Evolutionary conservation across 805 yeast species (phyloP).

Genomic region (Ogataea pignaliae): DNA sequence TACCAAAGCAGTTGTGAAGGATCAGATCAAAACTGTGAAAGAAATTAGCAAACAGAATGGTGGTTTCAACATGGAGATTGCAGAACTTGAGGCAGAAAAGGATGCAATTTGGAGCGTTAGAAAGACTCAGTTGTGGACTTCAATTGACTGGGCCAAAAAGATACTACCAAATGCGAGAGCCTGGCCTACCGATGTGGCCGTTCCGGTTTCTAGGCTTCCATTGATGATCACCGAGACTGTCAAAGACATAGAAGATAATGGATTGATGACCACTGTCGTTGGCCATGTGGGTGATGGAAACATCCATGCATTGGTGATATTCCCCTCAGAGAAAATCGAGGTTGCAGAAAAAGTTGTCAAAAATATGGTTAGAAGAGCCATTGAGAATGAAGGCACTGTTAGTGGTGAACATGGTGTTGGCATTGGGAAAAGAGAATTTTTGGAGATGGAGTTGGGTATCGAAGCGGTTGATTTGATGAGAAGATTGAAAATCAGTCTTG

Average conservation of each 20-base stretch:
- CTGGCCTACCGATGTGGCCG: conserved; percentile 81
- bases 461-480: conserved; percentile 69
- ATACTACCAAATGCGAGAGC: conserved; percentile 39
- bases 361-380: conserved; percentile 59
- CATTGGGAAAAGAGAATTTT: conserved; percentile 63
- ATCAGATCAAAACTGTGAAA: conserved; percentile 42
- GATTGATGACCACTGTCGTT: conserved; percentile 51
- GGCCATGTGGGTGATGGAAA: conserved; percentile 85
- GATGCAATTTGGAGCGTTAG: conserved; percentile 70
- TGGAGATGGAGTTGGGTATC: conserved; percentile 59
- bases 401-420: conserved; percentile 88
- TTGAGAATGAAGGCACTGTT: conserved; percentile 71
- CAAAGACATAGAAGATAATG: conserved; percentile 49
- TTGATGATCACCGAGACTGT: conserved; percentile 59
- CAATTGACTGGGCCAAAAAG: conserved; percentile 58
- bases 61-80: conserved; percentile 54
- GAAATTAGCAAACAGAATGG: conserved; percentile 48
- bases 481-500: conserved; percentile 61
- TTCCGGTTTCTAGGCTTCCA: conserved; percentile 67
- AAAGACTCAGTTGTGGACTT: conserved; percentile 63
- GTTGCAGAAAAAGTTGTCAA: conserved; percentile 48
- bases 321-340: conserved; percentile 44
- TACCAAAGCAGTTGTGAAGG: conserved; percentile 33
- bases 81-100: conserved; percentile 54
- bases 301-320: conserved; percentile 63